phyloP scores from a whole-genome alignment of 257 asterid species.

The Solanum sejunctum region DNA sequence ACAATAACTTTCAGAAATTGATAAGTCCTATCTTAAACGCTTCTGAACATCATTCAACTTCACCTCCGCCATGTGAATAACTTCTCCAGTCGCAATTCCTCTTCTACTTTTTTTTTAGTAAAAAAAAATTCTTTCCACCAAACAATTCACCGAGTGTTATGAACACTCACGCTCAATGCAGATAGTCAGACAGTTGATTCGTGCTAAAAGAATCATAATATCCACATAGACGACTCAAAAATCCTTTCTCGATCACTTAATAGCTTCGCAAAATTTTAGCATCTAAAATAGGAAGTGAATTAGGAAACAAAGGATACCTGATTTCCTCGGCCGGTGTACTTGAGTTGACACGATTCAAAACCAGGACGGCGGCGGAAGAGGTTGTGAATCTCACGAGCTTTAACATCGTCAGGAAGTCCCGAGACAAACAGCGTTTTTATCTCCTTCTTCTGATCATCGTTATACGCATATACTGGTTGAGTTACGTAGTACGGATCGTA shows the following conservation, averaged over 20 bases:
- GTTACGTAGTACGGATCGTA: constrained; percentile 60
- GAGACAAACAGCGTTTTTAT: constrained; percentile 83
- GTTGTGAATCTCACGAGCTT: constrained; percentile 97
- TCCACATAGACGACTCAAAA: not conserved
- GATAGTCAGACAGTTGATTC: not conserved
- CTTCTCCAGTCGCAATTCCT: not conserved
- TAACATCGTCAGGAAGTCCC: constrained; percentile 96
- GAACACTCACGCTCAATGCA: not conserved
- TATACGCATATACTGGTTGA: constrained; percentile 21
- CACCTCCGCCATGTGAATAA: not conserved
- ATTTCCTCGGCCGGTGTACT: constrained; percentile 90
- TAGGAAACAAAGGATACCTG: constrained; percentile 35
- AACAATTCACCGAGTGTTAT: not conserved
- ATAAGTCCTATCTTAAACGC: not conserved
- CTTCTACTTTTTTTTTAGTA: not conserved
- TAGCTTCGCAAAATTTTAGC: not conserved
- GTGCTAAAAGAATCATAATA: not conserved
- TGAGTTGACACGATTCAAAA: constrained; percentile 85
- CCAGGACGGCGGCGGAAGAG: constrained; percentile 93
- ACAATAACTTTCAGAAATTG: not conserved
- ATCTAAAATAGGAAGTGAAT: not conserved
- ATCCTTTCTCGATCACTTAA: not conserved
- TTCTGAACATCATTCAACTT: not conserved
- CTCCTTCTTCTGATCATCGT: constrained; percentile 29
- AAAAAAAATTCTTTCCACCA: not conserved